A percentile compares a stretch with the other conserved stretches of the same genome.
phyloP scores from a whole-genome alignment of 495 filamentous ascomycete species.

The Aspergillus mulundensis region DNA sequence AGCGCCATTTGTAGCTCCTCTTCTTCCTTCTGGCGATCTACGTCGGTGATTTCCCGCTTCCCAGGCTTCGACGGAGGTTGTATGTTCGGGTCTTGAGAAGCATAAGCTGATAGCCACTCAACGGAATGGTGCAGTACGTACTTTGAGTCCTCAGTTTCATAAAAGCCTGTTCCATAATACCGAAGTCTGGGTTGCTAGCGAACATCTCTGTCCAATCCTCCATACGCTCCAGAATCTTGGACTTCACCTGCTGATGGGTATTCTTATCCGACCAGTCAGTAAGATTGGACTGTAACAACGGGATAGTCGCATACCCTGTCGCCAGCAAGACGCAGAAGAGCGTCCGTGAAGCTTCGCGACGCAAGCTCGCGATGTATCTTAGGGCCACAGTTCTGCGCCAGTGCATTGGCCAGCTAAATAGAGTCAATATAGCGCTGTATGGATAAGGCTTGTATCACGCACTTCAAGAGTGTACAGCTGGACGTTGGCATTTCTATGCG shows the following conservation, averaged over 20 bases:
- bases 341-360: conserved; percentile 93
- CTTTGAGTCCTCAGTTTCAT: conserved; percentile 78
- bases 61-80: conserved; percentile 88
- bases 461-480: conserved; percentile 97
- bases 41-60: conserved; percentile 83
- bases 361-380: conserved; percentile 91
- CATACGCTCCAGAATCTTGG: conserved; percentile 96
- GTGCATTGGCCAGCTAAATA: conserved; percentile 73
- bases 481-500: conserved; percentile 98
- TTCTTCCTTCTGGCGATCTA: conserved; percentile 92
- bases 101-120: not conserved
- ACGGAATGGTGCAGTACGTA: conserved; percentile 28
- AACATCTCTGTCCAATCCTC: conserved; percentile 96
- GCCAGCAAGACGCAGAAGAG: conserved; percentile 80
- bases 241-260: conserved; percentile 93
- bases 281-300: not conserved
- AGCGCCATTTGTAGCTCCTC: conserved; percentile 97
- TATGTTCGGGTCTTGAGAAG: conserved; percentile 70
- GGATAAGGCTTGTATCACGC: conserved; percentile 13
- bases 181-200: conserved; percentile 80
- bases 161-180: conserved; percentile 96
- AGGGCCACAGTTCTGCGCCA: conserved; percentile 91
- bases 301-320: conserved; percentile 55
- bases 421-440: not conserved
- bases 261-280: conserved; percentile 47